These are phyloP conservation scores for Botrytis byssoidea DNA, from an alignment of 2,329 filamentous ascomycete genomes.

Conservation along the genomic window DNA sequence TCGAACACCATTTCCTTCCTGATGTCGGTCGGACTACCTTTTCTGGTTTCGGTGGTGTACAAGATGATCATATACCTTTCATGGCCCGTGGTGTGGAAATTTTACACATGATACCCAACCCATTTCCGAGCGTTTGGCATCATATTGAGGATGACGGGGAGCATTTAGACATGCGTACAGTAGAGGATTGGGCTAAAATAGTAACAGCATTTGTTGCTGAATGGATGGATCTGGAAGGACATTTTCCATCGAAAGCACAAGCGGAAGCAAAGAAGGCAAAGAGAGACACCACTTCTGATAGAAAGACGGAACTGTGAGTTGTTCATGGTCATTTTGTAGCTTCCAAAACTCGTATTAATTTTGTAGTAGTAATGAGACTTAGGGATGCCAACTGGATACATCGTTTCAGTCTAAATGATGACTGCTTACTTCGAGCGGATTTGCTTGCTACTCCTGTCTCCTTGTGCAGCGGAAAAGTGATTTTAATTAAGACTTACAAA, in stretches of 20 bases:
- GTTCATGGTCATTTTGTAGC: slow-evolving; percentile 21
- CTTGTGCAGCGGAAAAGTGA: background rate
- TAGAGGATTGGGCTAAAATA: slow-evolving; percentile 85
- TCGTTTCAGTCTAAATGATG: background rate
- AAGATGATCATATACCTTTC: slow-evolving; percentile 92
- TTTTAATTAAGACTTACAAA: background rate
- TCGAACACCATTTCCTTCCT: slow-evolving; percentile 60
- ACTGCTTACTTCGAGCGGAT: background rate
- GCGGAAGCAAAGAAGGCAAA: slow-evolving; percentile 24
- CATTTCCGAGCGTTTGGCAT: slow-evolving; percentile 87
- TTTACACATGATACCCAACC: slow-evolving; percentile 81
- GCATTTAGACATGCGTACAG: slow-evolving; percentile 75
- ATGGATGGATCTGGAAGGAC: slow-evolving; percentile 74
- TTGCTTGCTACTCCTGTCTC: background rate
- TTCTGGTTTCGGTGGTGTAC: slow-evolving; percentile 52
- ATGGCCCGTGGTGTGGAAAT: slow-evolving; percentile 82
- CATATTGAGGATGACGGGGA: slow-evolving; percentile 77
- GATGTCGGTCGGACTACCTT: slow-evolving; percentile 55
- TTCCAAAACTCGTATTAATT: slow-evolving; percentile 15
- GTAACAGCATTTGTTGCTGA: slow-evolving; percentile 82
- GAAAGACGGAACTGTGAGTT: slow-evolving; percentile 40
- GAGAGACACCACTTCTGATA: slow-evolving; percentile 22
- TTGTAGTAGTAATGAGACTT: slow-evolving; percentile 11
- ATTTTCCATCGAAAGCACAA: slow-evolving; percentile 30
- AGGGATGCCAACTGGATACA: background rate